These are phyloP conservation scores for Athelia sp. DNA, from an alignment of 1,284 basidiomycete species.

Conservation along the genomic window DNA sequence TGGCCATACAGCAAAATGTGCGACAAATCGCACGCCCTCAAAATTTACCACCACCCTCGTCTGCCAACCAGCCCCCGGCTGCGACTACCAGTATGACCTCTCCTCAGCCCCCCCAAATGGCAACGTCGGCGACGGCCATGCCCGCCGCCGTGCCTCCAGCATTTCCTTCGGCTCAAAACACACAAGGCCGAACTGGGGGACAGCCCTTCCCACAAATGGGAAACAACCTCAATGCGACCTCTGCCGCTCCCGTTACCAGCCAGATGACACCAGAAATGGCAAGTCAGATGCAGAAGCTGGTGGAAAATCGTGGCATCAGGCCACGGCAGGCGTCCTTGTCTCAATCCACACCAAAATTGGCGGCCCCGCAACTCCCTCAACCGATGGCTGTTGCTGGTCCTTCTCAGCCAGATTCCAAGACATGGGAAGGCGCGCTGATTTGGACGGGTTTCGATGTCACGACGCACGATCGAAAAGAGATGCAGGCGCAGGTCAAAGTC, in stretches of 20 bases:
- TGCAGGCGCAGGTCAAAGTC: slow-evolving; percentile 38
- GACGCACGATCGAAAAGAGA: slow-evolving; percentile 34
- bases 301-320: background rate
- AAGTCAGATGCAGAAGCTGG: background rate
- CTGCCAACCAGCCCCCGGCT: background rate
- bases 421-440: slow-evolving; percentile 50
- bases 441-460: slow-evolving; percentile 39
- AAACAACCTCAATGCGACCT: no score
- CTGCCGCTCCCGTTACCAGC: background rate
- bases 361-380: background rate
- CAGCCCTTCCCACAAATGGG: no score
- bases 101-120: background rate
- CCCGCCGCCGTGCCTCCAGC: background rate
- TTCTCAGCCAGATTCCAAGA: slow-evolving; percentile 7
- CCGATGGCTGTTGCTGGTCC: background rate
- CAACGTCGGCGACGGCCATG: background rate
- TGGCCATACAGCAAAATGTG: background rate
- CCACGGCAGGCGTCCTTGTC: background rate
- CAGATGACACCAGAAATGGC: slow-evolving; percentile 12
- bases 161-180: background rate
- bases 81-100: background rate
- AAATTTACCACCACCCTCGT: background rate
- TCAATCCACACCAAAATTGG: background rate
- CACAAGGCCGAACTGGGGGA: background rate
- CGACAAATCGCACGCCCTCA: background rate